Percentiles rank a stretch among this genome's conserved stretches.
These are phyloP conservation scores for Diaporthe humulicola DNA, from an alignment of 2,329 filamentous ascomycete genomes.

Conservation along the genomic window DNA sequence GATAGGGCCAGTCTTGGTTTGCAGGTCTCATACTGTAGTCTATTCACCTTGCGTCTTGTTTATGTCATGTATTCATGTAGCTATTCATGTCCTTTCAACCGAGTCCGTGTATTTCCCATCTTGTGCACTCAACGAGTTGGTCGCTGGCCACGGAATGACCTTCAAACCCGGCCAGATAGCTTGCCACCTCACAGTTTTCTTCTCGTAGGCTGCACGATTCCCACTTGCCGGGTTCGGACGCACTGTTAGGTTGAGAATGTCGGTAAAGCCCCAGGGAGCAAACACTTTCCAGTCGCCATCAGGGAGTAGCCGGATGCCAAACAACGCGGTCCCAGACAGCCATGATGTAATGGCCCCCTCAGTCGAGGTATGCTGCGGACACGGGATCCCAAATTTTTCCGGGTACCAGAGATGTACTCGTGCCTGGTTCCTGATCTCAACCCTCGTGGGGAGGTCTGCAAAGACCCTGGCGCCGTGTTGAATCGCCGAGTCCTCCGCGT, in stretches of 20 bases:
- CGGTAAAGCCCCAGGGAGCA: constrained; percentile 52
- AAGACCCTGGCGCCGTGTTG: constrained; percentile 48
- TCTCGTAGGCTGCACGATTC: constrained; percentile 46
- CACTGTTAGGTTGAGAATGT: constrained; percentile 51
- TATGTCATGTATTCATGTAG: neutral
- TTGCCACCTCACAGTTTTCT: constrained; percentile 50
- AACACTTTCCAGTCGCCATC: constrained; percentile 50
- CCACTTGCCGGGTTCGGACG: constrained; percentile 50
- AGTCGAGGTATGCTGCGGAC: constrained; percentile 47
- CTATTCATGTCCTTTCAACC: neutral
- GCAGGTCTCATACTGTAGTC: neutral
- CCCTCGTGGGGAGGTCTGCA: constrained; percentile 47
- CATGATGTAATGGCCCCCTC: constrained; percentile 52
- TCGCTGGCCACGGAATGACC: constrained; percentile 40
- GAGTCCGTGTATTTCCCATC: neutral
- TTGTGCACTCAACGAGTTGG: neutral
- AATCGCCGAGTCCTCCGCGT: constrained; percentile 53
- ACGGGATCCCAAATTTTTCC: constrained; percentile 48
- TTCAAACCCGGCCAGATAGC: constrained; percentile 48
- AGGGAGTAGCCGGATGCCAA: constrained; percentile 47
- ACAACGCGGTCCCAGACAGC: constrained; percentile 52
- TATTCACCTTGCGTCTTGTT: neutral
- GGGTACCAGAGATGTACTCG: constrained; percentile 55
- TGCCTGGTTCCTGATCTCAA: constrained; percentile 56
- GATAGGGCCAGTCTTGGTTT: neutral